Conservation (phyloP, 2,329 filamentous ascomycete genomes). For the Pseudogymnoascus sp. region DNA sequence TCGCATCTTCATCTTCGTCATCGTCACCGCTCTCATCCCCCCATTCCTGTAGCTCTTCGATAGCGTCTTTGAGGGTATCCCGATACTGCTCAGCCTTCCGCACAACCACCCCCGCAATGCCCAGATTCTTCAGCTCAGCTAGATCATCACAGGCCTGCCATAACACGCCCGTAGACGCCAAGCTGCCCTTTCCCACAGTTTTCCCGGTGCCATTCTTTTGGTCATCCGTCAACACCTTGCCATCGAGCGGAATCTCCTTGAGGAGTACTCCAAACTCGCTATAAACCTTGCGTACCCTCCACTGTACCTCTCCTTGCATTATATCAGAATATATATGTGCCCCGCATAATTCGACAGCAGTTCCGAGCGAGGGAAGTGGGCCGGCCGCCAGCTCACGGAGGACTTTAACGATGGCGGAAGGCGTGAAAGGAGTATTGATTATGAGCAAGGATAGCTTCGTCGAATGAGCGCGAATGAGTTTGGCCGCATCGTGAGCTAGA, state of each 20-base stretch:
- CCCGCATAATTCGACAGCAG: slow-evolving; percentile 58
- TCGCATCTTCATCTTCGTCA: slow-evolving; percentile 41
- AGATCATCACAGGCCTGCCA: slow-evolving; percentile 79
- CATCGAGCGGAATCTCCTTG: slow-evolving; percentile 48
- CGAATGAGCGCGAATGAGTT: slow-evolving; percentile 68
- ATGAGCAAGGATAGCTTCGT: slow-evolving; percentile 83
- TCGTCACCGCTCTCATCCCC: slow-evolving; percentile 61
- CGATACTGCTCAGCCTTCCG: slow-evolving; percentile 65
- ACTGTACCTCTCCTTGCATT: slow-evolving; percentile 55
- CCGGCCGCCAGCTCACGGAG: slow-evolving; percentile 63
- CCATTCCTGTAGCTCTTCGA: slow-evolving; percentile 84
- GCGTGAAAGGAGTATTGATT: slow-evolving; percentile 79
- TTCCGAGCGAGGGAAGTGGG: slow-evolving; percentile 66
- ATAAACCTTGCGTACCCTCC: slow-evolving; percentile 50
- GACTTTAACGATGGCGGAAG: slow-evolving; percentile 62
- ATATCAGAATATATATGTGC: slow-evolving; percentile 52
- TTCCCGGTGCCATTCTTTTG: slow-evolving; percentile 36
- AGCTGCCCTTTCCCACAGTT: slow-evolving; percentile 39
- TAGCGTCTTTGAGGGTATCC: slow-evolving; percentile 69
- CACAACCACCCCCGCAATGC: slow-evolving; percentile 61
- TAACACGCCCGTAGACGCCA: slow-evolving; percentile 63
- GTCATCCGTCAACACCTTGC: slow-evolving; percentile 40
- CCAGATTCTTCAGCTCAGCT: slow-evolving; percentile 52
- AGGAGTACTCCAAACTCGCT: slow-evolving; percentile 55
- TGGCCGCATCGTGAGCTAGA: slow-evolving; percentile 62